Evolutionary conservation across 108 stramenopile genomes (phyloP), one percentile per base, ranked within the genome.

Genomic region (Conticribra guillardii): DNA sequence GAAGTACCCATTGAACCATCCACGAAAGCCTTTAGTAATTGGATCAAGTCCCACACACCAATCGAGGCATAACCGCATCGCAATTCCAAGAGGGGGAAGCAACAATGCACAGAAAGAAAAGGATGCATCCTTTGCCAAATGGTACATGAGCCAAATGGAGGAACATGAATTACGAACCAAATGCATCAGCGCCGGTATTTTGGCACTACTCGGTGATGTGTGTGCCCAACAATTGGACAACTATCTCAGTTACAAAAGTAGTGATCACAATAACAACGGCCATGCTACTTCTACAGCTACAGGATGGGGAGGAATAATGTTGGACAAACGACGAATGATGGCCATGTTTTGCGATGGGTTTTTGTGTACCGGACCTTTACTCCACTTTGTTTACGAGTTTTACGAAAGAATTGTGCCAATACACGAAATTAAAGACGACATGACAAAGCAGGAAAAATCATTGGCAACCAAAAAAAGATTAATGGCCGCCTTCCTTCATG

Each of bases 141-240:
- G 71, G 79, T 80, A 80, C 67, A 73, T 73, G 68, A 63, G 58
- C 32, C 67, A 73, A 27, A 64, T 80, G 55, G 66, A 80, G 32
- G 27, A 46, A 15, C 79, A 73, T 26, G 79, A 80, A 64, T 33
- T 80, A 32, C 63, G 64, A 1, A 80, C 79, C 32, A 80, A 80
- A 69, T 73, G 61, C 56, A 53, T 80, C 60, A 67, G 71, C 31
- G 55, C 79, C 31, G 79, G 71, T 16, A 14, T 73, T 0, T 60
- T 80, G 19, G 61, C 71, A n/a, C 24, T 73, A 0, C 24, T 73
- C 44, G 79, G 79, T n/a, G 79, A 80, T 34, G 37, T 73, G n/a
- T 80, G 71, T 49, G 79, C 79, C 31, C 79, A 80, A 53, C 49
- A 55, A 60, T 47, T 72, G 21, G 71, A 52, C 4, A 59, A 68